Conservation (phyloP, 2,329 filamentous ascomycete species). For the Cytospora chrysosperma region DNA sequence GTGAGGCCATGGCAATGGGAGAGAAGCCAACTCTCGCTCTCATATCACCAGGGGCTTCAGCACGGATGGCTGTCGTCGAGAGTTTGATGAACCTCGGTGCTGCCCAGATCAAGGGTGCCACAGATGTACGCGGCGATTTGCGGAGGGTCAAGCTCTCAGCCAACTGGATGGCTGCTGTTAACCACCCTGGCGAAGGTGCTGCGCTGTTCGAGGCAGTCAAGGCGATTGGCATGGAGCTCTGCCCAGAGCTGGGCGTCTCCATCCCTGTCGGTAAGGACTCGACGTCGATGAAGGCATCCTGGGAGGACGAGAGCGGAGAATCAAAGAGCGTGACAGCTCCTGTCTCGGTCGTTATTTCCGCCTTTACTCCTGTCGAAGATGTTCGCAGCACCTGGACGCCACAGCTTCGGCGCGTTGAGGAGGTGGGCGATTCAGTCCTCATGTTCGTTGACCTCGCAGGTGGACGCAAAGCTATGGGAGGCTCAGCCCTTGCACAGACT, state of each 20-base stretch:
- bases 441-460: constrained; percentile 88
- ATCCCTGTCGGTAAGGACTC: constrained; percentile 98
- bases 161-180: constrained; percentile 99
- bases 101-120: constrained; percentile 51
- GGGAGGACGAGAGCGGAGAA: constrained; percentile 71
- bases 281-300: constrained; percentile 98
- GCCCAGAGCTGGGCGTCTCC: constrained; percentile 82
- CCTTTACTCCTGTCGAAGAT: constrained; percentile 81
- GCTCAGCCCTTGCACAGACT: constrained; percentile 86
- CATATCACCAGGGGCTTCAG: constrained; percentile 85
- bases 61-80: constrained; percentile 94
- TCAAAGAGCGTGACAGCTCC: constrained; percentile 87
- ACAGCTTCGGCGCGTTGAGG: constrained; percentile 75
- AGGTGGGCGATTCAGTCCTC: constrained; percentile 84
- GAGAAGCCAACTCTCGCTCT: constrained; percentile 87
- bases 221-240: constrained; percentile 89
- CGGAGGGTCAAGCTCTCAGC: constrained; percentile 83
- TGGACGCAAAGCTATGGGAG: constrained; percentile 79
- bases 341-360: constrained; percentile 85
- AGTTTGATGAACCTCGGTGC: constrained; percentile 91
- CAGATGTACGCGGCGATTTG: constrained; percentile 60
- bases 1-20: constrained; percentile 98
- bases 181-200: constrained; percentile 87
- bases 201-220: constrained; percentile 91
- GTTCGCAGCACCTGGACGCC: constrained; percentile 92